Conservation (phyloP, 176 grass and related monocot genomes). For the Juncus inflexus region DNA sequence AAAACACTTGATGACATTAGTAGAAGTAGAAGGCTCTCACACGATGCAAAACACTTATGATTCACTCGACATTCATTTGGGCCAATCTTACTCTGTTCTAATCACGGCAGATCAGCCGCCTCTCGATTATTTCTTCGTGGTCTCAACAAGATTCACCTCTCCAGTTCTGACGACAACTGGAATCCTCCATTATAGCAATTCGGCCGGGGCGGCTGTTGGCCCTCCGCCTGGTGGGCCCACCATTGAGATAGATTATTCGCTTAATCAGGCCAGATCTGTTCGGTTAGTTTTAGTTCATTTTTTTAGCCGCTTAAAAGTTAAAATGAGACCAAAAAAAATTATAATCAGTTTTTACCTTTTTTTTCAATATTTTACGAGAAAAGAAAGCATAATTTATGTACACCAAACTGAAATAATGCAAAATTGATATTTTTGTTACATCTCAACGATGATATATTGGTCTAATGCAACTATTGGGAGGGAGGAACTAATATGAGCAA, state of each 20-base stretch:
- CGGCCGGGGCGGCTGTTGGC: constrained; percentile 30
- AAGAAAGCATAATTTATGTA: no score
- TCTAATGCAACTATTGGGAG: no score
- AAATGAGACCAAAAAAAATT: background rate
- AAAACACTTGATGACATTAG: constrained; percentile 71
- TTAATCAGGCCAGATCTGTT: constrained; percentile 92
- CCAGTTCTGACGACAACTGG: constrained; percentile 54
- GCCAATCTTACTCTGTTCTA: constrained; percentile 91
- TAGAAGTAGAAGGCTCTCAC: constrained; percentile 97
- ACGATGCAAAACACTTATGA: constrained; percentile 66
- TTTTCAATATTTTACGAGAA: background rate
- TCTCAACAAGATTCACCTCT: constrained; percentile 74
- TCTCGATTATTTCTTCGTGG: constrained; percentile 62
- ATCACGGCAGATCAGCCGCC: constrained; percentile 69
- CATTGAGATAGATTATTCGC: constrained; percentile 61
- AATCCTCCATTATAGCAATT: constrained; percentile 75
- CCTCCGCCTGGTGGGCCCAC: constrained; percentile 57
- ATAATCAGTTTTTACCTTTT: background rate
- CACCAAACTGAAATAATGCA: background rate
- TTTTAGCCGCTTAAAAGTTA: background rate
- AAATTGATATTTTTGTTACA: background rate
- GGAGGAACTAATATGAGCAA: no score
- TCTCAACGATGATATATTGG: no score
- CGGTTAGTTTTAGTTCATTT: constrained; percentile 30
- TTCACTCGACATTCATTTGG: constrained; percentile 77